A percentile compares a stretch with the other conserved stretches of the same genome.
These are phyloP conservation scores for Ustilago esculenta DNA, from an alignment of 1,284 basidiomycete genomes.

Conservation along the genomic window DNA sequence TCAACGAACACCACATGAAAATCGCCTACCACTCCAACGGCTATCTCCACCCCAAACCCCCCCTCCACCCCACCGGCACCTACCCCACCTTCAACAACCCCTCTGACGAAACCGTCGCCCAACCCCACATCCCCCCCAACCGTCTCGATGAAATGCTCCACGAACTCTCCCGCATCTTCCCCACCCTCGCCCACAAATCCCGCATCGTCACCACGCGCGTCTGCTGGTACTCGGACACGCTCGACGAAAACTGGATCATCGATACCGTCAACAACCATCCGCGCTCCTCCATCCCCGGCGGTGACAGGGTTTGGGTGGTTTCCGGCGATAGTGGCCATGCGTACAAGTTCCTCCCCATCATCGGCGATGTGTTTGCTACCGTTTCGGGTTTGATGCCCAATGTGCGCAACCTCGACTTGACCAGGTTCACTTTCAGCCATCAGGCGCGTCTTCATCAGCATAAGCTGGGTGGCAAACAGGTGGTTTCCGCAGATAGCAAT, in stretches of 20 bases:
- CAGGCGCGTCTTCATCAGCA: constrained; percentile 22
- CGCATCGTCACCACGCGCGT: constrained; percentile 75
- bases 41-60: constrained; percentile 71
- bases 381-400: constrained; percentile 36
- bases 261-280: constrained; percentile 68
- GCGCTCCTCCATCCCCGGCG: not conserved
- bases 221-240: constrained; percentile 77
- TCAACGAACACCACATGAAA: constrained; percentile 71
- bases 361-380: constrained; percentile 79
- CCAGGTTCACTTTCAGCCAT: constrained; percentile 39
- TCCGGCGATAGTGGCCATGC: constrained; percentile 70
- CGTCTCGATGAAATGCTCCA: constrained; percentile 72
- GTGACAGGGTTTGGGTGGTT: constrained; percentile 68
- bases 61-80: constrained; percentile 11
- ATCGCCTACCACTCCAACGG: constrained; percentile 77
- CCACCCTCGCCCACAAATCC: constrained; percentile 70
- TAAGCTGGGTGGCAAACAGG: not conserved
- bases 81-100: constrained; percentile 22
- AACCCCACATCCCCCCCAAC: constrained; percentile 72
- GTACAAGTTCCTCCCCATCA: constrained; percentile 78
- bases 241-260: constrained; percentile 70
- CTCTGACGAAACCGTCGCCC: constrained; percentile 17
- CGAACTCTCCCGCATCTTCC: constrained; percentile 74
- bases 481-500: constrained; percentile 31
- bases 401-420: constrained; percentile 9